phyloP scores from a whole-genome alignment of 2,329 filamentous ascomycete genomes.

The Didymella segeticola region DNA sequence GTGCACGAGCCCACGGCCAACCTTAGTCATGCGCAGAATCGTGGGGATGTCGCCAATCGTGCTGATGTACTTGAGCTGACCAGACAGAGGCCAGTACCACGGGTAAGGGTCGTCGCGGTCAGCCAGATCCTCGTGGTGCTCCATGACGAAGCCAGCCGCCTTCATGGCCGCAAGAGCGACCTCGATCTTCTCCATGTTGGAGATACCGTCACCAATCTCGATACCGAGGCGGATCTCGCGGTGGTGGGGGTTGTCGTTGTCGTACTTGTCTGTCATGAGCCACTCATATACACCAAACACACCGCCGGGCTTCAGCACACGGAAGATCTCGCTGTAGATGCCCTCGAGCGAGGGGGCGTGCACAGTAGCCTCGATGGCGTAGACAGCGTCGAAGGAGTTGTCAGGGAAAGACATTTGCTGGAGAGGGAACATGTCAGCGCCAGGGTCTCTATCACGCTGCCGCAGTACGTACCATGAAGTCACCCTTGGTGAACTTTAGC shows the following conservation, averaged over 20 bases:
- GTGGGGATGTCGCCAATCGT: conserved; percentile 81
- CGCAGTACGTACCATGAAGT: conserved; percentile 76
- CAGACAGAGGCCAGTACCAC: conserved; percentile 93
- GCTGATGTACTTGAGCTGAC: conserved; percentile 83
- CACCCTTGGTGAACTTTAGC: conserved; percentile 87
- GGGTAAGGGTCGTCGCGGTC: conserved; percentile 75
- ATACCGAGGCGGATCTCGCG: conserved; percentile 92
- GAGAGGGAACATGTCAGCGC: conserved; percentile 15
- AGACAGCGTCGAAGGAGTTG: conserved; percentile 91
- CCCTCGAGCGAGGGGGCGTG: conserved; percentile 90
- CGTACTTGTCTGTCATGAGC: conserved; percentile 96
- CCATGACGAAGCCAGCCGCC: conserved; percentile 82
- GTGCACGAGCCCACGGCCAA: conserved; percentile 78
- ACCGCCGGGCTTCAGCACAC: conserved; percentile 93
- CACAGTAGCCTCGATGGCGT: conserved; percentile 96
- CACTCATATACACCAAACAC: conserved; percentile 98
- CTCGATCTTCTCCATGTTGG: conserved; percentile 90
- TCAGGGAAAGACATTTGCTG: conserved; percentile 94
- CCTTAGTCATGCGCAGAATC: conserved; percentile 86
- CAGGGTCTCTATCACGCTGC: neutral
- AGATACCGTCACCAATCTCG: conserved; percentile 94
- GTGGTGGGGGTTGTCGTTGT: conserved; percentile 86
- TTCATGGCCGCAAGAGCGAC: conserved; percentile 85
- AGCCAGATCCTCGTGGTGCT: conserved; percentile 86
- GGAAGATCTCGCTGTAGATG: conserved; percentile 93